Evolutionary conservation across 2,329 filamentous ascomycete genomes (phyloP).

Genomic region (Talaromyces albobiverticillius): DNA sequence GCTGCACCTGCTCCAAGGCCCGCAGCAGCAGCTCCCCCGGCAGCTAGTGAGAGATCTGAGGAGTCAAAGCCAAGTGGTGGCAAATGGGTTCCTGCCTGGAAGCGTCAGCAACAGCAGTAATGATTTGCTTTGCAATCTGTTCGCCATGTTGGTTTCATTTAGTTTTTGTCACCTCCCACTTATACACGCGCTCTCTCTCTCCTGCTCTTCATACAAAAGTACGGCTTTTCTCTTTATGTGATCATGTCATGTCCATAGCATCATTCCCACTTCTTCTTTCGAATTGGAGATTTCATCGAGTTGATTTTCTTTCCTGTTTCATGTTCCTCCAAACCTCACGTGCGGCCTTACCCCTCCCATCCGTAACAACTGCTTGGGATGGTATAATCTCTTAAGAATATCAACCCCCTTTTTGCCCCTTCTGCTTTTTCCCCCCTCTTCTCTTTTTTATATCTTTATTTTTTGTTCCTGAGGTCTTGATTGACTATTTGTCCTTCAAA

Average conservation of each 20-base stretch:
- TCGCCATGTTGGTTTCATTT: background rate
- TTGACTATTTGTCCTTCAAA: background rate
- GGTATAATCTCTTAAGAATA: background rate
- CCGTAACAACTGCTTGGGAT: background rate
- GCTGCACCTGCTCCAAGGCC: constrained; percentile 20
- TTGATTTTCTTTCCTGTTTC: background rate
- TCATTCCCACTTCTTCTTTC: constrained; percentile 2
- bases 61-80: constrained; percentile 24
- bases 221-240: constrained; percentile 10
- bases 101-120: constrained; percentile 28
- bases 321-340: background rate
- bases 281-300: constrained; percentile 1
- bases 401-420: background rate
- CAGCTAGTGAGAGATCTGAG: constrained; percentile 24
- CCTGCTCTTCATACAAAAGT: background rate
- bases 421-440: background rate
- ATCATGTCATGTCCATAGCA: constrained; percentile 14
- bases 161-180: background rate
- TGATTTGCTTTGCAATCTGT: background rate
- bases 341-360: background rate
- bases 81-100: constrained; percentile 39
- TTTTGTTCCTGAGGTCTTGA: background rate
- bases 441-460: background rate
- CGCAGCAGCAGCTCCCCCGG: constrained; percentile 19
- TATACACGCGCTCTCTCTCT: background rate